A percentile compares a stretch with the other conserved stretches of the same genome.
Evolutionary conservation across 179 eudicot species (phyloP).

Genomic region (Vitellaria paradoxa): DNA sequence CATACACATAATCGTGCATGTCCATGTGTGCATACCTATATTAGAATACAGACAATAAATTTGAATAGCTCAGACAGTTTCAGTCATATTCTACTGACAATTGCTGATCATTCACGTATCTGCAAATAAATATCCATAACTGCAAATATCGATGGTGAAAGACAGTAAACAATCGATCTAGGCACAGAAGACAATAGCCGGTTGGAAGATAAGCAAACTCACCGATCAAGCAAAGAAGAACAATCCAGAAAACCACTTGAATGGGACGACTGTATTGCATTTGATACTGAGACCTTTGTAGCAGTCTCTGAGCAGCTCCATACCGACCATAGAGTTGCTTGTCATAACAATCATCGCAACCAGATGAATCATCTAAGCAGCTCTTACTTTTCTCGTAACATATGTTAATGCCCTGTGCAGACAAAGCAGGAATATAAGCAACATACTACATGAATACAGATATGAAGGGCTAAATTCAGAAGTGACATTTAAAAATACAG

Average conservation of each 20-base stretch:
- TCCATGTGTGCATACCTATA: not conserved
- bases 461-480: not conserved
- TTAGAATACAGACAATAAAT: not conserved
- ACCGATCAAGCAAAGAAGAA: constrained; percentile 56
- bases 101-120: not conserved
- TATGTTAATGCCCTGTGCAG: constrained; percentile 35
- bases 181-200: not conserved
- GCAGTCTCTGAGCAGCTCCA: constrained; percentile 67
- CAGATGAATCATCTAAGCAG: constrained; percentile 37
- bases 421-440: constrained; percentile 10
- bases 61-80: not conserved
- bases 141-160: not conserved
- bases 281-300: constrained; percentile 78
- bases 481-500: not conserved
- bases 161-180: not conserved
- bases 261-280: constrained; percentile 65
- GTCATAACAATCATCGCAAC: constrained; percentile 53
- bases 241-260: constrained; percentile 41
- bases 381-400: constrained; percentile 65
- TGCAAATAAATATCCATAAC: not conserved
- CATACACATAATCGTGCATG: not conserved
- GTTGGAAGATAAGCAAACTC: constrained; percentile 31
- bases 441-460: not conserved
- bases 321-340: constrained; percentile 76
- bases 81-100: not conserved